These are phyloP conservation scores for Quercus lobata DNA, from an alignment of 331 rosid genomes.

Conservation along the genomic window DNA sequence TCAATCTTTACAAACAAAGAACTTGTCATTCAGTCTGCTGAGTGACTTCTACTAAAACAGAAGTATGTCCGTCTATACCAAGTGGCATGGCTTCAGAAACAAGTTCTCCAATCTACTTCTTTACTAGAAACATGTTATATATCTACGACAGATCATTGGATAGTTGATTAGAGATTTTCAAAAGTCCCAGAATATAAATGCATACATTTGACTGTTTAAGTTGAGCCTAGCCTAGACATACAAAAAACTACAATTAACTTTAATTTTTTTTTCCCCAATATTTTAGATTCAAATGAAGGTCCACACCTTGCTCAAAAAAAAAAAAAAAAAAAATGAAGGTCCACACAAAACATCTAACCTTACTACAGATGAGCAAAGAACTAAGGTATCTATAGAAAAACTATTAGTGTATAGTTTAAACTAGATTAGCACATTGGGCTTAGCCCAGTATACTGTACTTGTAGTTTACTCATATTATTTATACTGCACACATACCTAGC, in stretches of 20 bases:
- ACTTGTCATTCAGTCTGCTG: neutral
- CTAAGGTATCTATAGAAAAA: conserved; percentile 28
- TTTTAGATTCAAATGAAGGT: conserved; percentile 71
- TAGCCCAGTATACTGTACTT: too few species aligned
- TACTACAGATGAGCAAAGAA: conserved; percentile 32
- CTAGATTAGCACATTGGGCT: too few species aligned
- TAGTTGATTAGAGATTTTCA: neutral
- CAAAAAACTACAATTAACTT: neutral
- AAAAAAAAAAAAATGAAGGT: too few species aligned
- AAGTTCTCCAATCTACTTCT: too few species aligned
- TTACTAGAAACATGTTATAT: too few species aligned
- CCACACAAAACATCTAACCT: conserved; percentile 34
- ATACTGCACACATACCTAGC: too few species aligned
- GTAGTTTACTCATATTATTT: too few species aligned
- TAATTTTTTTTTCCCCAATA: neutral
- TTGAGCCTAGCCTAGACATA: neutral
- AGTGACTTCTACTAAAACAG: neutral
- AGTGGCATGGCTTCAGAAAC: neutral
- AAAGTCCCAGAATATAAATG: neutral
- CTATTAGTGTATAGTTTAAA: neutral
- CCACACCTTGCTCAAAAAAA: conserved; percentile 33
- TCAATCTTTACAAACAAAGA: neutral
- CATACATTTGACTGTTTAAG: conserved; percentile 12
- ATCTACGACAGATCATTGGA: neutral
- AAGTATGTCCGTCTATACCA: neutral